These are phyloP conservation scores for Hura crepitans DNA, from an alignment of 441 rosid genomes.

Conservation along the genomic window DNA sequence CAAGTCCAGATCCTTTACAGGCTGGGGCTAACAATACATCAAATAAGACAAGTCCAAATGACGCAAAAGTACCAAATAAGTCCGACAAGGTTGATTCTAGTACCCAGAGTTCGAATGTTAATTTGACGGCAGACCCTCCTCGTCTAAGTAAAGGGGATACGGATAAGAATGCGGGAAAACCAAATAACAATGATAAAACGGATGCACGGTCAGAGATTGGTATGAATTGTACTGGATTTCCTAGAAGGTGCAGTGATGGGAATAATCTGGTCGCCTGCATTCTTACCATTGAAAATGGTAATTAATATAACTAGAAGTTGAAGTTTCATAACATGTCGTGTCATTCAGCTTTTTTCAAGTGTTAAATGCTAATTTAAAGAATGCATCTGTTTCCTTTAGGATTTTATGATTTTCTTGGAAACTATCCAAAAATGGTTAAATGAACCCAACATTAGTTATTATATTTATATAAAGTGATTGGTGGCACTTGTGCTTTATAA, in stretches of 20 bases:
- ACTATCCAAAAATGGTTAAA: background rate
- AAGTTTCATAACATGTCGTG: slow-evolving; percentile 2
- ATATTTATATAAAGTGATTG: background rate
- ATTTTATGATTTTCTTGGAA: background rate
- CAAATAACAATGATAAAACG: slow-evolving; percentile 16
- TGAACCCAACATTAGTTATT: background rate
- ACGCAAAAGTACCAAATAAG: slow-evolving; percentile 12
- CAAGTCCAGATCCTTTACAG: slow-evolving; percentile 28
- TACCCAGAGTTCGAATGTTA: slow-evolving; percentile 20
- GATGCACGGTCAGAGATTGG: slow-evolving; percentile 25
- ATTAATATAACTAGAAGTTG: background rate
- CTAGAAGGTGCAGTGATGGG: slow-evolving; percentile 32
- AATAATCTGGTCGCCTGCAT: slow-evolving; percentile 54
- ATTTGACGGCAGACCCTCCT: slow-evolving; percentile 28
- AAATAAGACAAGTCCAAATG: slow-evolving; percentile 23
- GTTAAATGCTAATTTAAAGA: background rate
- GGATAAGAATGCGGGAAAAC: slow-evolving; percentile 24
- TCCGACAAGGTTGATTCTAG: slow-evolving; percentile 22
- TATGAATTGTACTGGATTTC: slow-evolving; percentile 49
- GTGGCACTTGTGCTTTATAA: background rate
- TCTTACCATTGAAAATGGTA: slow-evolving; percentile 46
- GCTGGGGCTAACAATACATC: slow-evolving; percentile 18
- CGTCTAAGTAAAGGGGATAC: slow-evolving; percentile 20
- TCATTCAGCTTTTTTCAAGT: background rate
- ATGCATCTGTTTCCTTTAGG: background rate